These are phyloP conservation scores for Nemania sp. DNA, from an alignment of 2,329 filamentous ascomycete species.

Conservation along the genomic window DNA sequence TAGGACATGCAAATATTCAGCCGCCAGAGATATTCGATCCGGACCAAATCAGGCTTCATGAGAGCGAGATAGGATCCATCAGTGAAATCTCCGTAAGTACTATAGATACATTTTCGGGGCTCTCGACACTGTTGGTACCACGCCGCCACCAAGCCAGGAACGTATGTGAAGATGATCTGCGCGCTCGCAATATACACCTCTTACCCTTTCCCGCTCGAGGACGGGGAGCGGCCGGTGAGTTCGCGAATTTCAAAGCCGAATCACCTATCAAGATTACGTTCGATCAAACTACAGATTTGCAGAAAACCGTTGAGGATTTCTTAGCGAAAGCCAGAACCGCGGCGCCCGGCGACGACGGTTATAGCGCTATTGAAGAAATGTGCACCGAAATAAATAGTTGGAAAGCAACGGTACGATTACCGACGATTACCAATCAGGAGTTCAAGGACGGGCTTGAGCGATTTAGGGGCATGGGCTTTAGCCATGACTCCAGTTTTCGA, in stretches of 20 bases:
- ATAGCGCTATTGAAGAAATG: neutral
- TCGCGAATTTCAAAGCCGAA: neutral
- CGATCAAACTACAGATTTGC: neutral
- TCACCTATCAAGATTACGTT: neutral
- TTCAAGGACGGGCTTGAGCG: neutral
- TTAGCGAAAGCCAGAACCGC: neutral
- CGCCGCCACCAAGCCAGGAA: no score
- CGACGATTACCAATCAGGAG: neutral
- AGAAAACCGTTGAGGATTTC: neutral
- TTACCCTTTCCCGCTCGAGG: no score
- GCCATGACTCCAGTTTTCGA: neutral
- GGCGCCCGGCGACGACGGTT: neutral
- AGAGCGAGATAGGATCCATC: no score
- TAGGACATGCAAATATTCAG: no score
- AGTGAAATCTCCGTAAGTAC: no score
- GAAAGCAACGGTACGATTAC: neutral
- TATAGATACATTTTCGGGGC: no score
- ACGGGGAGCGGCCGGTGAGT: neutral
- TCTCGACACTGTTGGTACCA: no score
- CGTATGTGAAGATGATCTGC: neutral
- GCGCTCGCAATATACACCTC: neutral
- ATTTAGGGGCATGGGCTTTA: neutral
- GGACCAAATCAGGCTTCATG: no score
- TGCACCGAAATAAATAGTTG: neutral
- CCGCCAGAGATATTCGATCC: no score